Evolutionary conservation across 1,284 basidiomycete species (phyloP).

Genomic region (Fistulina hepatica): DNA sequence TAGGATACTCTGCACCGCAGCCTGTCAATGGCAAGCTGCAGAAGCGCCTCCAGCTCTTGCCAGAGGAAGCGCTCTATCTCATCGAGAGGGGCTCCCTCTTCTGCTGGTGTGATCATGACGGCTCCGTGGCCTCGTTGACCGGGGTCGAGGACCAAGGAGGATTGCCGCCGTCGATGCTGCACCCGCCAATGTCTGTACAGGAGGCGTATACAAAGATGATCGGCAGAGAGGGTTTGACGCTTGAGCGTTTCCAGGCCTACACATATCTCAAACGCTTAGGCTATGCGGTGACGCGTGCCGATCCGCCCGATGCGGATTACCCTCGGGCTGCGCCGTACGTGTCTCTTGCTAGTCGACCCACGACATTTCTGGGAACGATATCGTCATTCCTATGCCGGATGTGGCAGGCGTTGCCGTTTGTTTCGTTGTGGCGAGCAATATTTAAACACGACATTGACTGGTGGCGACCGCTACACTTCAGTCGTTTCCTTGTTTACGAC

Average conservation of each 20-base stretch:
- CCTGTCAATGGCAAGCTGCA: slow-evolving; percentile 29
- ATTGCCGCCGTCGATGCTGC: too few species aligned
- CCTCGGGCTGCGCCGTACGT: slow-evolving; percentile 34
- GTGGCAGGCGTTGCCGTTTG: background rate
- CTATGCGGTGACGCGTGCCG: slow-evolving; percentile 74
- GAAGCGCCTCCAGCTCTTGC: slow-evolving; percentile 74
- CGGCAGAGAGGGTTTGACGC: slow-evolving; percentile 61
- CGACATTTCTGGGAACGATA: slow-evolving; percentile 2
- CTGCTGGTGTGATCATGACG: slow-evolving; percentile 52
- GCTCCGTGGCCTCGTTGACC: slow-evolving; percentile 15
- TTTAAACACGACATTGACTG: slow-evolving; percentile 32
- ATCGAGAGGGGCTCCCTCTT: slow-evolving; percentile 82
- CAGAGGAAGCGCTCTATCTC: slow-evolving; percentile 90
- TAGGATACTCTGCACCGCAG: slow-evolving; percentile 64
- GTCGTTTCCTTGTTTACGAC: slow-evolving; percentile 34
- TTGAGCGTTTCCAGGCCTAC: slow-evolving; percentile 88
- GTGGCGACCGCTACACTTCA: slow-evolving; percentile 46
- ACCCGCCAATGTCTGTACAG: slow-evolving; percentile 80
- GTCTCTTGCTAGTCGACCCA: slow-evolving; percentile 11
- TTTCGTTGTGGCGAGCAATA: slow-evolving; percentile 9
- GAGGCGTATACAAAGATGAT: slow-evolving; percentile 84
- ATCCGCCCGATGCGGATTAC: slow-evolving; percentile 50
- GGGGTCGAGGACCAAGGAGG: slow-evolving; percentile 26
- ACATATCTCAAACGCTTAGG: slow-evolving; percentile 87
- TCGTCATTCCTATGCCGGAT: background rate